These are phyloP conservation scores for Solanum commersonii DNA, from an alignment of 257 asterid species.

Conservation along the genomic window DNA sequence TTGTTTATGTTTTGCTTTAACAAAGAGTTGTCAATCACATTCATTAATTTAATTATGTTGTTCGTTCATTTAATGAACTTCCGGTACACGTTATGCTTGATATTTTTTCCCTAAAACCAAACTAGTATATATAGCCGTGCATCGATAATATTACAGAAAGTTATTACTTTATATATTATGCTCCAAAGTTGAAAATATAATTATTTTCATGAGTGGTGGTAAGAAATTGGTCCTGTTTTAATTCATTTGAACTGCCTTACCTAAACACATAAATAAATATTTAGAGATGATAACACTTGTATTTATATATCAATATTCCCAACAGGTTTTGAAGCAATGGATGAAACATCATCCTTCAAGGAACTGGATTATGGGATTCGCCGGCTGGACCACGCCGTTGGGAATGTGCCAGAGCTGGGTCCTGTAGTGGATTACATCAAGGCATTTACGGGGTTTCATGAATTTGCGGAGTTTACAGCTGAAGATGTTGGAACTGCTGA, in stretches of 20 bases:
- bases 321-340: conserved; percentile 22
- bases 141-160: too few species aligned
- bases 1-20: not conserved
- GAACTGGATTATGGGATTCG: conserved; percentile 70
- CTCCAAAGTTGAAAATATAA: not conserved
- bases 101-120: not conserved
- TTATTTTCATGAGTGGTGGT: not conserved
- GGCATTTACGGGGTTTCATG: conserved; percentile 71
- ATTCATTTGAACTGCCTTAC: not conserved
- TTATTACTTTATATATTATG: too few species aligned
- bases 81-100: not conserved
- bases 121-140: too few species aligned
- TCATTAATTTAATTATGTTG: not conserved
- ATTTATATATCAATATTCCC: not conserved
- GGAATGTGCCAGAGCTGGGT: conserved; percentile 60
- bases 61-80: not conserved
- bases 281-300: not conserved
- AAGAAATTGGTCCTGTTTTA: not conserved
- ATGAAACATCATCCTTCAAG: conserved; percentile 15
- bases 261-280: not conserved
- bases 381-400: conserved; percentile 82
- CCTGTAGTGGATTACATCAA: conserved; percentile 67
- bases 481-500: conserved; percentile 86
- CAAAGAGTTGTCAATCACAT: not conserved
- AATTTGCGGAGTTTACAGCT: conserved; percentile 78